Evolutionary conservation across 2,329 filamentous ascomycete species (phyloP), one percentile per base, ranked within the genome.

Genomic region (Rhinocladiella mackenziei): DNA sequence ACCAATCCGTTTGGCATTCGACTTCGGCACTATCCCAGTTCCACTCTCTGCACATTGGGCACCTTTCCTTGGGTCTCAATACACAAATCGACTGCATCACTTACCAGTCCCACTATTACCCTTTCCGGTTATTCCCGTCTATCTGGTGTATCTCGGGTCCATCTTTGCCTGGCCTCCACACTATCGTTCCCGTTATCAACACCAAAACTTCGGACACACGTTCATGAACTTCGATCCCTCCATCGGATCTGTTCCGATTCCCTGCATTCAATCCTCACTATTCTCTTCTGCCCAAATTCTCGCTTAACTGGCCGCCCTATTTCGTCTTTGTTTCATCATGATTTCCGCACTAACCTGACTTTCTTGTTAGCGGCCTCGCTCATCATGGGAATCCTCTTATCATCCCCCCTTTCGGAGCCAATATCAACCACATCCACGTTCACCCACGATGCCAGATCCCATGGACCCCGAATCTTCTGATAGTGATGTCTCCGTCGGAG

Each of bases 381-480:
- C 47, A 15, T 35, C 50, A 19, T 56, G 53, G 53, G 43, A 47
- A 25, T 47, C 53, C 9, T 36, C 48, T 6, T 46, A 46, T 39
- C 36, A 45, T 9, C 32, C 34, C 17, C 45, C 20, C 3, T 36
- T 29, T 28, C 42, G 46, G 35, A 31, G 10, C 34, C 38, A 35
- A 17, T 40, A 41, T 20, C 50, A 41, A 32, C 43, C 43, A 30
- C 22, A 38, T 6, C 39, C 44, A 15, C 44, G 42, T 26, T 30
- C 50, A 18, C 31, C 47, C 5, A 18, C 40, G 9, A 19, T 35
- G 20, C 33, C 26, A 13, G 45, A 51, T 39, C 18, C 44, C 7
- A 51, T 57, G 48, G 53, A 57, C 8, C 51, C 55, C 8, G 55
- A 57, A 20, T 51, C 47, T 28, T 53, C 52, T 5, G 51, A 48